Evolutionary conservation across 1,139 yeast genomes (phyloP), one percentile per base, ranked within the genome.

Genomic region (Yamadazyma dendronema): DNA sequence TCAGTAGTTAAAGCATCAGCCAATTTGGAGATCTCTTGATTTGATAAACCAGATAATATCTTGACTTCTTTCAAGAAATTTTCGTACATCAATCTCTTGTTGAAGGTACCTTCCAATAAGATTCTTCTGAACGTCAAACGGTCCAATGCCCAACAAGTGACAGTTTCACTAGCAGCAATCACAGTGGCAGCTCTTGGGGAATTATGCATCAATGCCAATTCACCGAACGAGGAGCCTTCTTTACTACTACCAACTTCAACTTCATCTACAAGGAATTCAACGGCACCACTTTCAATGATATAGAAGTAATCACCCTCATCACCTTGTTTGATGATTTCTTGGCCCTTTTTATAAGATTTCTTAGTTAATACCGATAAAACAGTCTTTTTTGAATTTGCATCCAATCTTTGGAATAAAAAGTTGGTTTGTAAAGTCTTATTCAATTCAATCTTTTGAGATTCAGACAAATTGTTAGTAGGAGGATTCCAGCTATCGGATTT

Each of bases 111-210:
- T 52, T 90, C 96, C 54, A 90, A 74, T 43, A 92, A 72, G 47
- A 92, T 92, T 59, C 92, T 79, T 62, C 97, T 83, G 72, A 92
- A 92, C 1, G 97, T 90, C 53, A 85, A 70, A 56, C 98, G 80
- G 63, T 92, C 98, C 52, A 92, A 74, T 2, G 96, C 95, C 97
- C 97, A 92, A 48, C 73, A 67, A 9, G 67, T 62, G 36, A 90
- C 74, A 24, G 77, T 77, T 53, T 83, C 77, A 8, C 81, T 67
- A 23, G 79, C 74, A 8, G 97, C 95, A 15, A 74, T 56, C 2
- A 88, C 97, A 1, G 97, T 89, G 13, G 97, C 98, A 5, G 97
- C 98, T 63, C 98, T 80, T 43, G 97, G 97, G 15, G 97, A 82
- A 62, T 92, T 92, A 68, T 92, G 92, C 96, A 92, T 89, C 53